Base-by-base conservation (phyloP, 2,329 filamentous ascomycete species). In the Cercospora janseana region DNA sequence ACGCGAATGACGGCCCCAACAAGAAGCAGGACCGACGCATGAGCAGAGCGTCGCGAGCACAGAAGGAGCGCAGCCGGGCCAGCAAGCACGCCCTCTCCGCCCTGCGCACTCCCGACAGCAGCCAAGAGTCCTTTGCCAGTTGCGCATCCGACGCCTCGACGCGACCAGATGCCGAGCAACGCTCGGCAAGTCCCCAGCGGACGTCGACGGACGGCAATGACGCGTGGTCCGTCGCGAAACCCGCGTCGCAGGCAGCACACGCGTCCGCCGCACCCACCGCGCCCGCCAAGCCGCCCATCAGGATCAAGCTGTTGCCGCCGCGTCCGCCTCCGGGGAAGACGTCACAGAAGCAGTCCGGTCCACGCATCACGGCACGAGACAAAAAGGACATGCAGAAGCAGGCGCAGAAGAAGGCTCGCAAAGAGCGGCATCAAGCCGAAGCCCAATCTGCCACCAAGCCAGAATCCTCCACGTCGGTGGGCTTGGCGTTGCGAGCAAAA, bases 11-110 rank as follows among this genome's bases (percentile, higher is more conserved):
- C n/a, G 75, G 72, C 5, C 75, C 77, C n/a, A 76, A 72, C 54
- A 80, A 80, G 67, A 75, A 75, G 59, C 72, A 73, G 50, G 72
- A 74, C 32, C 70, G 74, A 23, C 67, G 74, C 4, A 69, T 71
- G 43, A 72, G 72, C 41, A 68, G 71, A 58, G 70, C 71, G 47
- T 68, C 71, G n/a, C 69, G 70, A 49, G 66, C 69, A 54, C 44
- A 52, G 37, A 60, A 62, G 48, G 49, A 59, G 27, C 56, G 56
- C 31, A 61, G 41, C 46, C 58, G 42, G 13, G 58, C 54, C 61
- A 62, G 54, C 51, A 62, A 55, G 34, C 63, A 67, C 46, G 63
- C 61, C 7, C 58, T 65, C 4, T 64, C 66, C 10, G 59, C 65
- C 26, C 57, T 68, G 10, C 54, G 57, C 15, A 57, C 52, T 16